These are phyloP conservation scores for Dictyostelium intermedium DNA, from an alignment of 78 protist species.

Conservation along the genomic window DNA sequence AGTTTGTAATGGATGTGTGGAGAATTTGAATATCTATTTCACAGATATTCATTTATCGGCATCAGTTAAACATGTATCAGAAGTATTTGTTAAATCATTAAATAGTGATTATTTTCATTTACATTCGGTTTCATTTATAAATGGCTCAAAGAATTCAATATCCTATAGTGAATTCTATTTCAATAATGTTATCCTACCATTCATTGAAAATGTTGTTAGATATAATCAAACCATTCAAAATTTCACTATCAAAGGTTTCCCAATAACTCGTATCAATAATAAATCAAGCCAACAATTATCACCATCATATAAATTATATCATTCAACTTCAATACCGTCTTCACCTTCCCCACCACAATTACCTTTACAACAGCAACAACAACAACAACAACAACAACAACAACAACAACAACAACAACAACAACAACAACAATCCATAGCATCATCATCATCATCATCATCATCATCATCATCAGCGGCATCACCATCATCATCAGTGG, in stretches of 20 bases:
- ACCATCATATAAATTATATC: not conserved
- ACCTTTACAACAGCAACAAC: not conserved
- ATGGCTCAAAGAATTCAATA: not conserved
- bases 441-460: not conserved
- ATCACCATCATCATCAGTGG: not conserved
- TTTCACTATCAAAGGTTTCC: slow-evolving; percentile 31
- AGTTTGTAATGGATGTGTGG: not conserved
- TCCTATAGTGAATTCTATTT: not conserved
- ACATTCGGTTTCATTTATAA: slow-evolving; percentile 22
- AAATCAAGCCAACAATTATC: not conserved
- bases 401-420: too few species aligned
- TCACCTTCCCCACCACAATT: not conserved
- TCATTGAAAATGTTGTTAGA: not conserved
- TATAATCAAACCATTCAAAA: not conserved
- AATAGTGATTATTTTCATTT: not conserved
- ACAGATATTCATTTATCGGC: not conserved
- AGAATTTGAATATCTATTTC: slow-evolving; percentile 12
- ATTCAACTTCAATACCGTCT: not conserved
- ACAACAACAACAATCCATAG: not conserved
- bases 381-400: not conserved
- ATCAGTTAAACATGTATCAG: slow-evolving; percentile 27
- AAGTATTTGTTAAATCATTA: not conserved
- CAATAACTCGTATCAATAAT: slow-evolving; percentile 4
- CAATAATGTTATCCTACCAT: slow-evolving; percentile 33
- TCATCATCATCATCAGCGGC: not conserved